Evolutionary conservation across 164 flowering plant genomes (phyloP).

Genomic region (Annona cherimola): DNA sequence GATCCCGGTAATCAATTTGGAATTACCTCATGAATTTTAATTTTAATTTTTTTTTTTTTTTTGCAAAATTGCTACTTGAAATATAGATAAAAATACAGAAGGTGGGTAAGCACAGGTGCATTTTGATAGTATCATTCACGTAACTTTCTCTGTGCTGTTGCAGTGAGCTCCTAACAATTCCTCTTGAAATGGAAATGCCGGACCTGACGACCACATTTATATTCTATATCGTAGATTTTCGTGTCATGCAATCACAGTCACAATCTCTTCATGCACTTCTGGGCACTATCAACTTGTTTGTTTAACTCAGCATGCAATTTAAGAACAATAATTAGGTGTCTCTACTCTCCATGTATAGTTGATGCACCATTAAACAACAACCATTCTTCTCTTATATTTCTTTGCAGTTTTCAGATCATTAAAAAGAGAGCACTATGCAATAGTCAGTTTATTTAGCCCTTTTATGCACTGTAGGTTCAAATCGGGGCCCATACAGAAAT

Average conservation of each 20-base stretch:
- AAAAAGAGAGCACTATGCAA: background rate
- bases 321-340: background rate
- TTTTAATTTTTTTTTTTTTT: no score
- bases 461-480: conserved; percentile 41
- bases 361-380: background rate
- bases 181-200: background rate
- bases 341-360: background rate
- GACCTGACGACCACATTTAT: background rate
- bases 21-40: background rate
- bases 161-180: background rate
- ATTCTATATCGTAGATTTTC: background rate
- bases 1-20: conserved; percentile 47
- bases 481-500: conserved; percentile 72
- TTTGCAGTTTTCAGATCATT: background rate
- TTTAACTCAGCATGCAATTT: background rate
- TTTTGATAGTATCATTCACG: background rate
- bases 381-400: background rate
- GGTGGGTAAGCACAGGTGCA: background rate
- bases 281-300: background rate
- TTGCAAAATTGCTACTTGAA: no score
- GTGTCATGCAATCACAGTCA: no score
- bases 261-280: background rate
- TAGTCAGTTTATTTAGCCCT: background rate
- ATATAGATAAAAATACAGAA: no score
- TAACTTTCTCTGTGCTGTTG: background rate